Conservation (phyloP, 441 rosid species). For the Pelargonium citronellum region DNA sequence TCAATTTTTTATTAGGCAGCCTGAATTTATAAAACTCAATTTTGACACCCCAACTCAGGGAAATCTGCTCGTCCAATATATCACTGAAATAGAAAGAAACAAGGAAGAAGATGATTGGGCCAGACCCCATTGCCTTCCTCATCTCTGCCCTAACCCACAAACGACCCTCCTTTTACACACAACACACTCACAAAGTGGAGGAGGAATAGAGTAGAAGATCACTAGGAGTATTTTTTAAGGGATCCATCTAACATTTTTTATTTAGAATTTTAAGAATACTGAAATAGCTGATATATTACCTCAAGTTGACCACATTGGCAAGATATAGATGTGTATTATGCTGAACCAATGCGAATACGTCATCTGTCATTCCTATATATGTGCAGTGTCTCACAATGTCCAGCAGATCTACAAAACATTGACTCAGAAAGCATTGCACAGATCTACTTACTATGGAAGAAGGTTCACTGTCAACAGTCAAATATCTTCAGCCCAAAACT, state of each 20-base stretch:
- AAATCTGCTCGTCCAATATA: background rate
- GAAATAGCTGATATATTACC: slow-evolving; percentile 36
- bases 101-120: background rate
- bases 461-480: slow-evolving; percentile 12
- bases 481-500: slow-evolving; percentile 14
- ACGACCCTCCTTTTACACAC: background rate
- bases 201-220: too few species aligned
- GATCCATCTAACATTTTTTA: slow-evolving; percentile 7
- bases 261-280: slow-evolving; percentile 9
- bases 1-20: background rate
- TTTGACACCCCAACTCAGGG: background rate
- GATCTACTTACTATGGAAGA: slow-evolving; percentile 11
- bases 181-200: too few species aligned
- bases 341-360: slow-evolving; percentile 81
- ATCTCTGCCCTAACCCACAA: background rate
- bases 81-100: background rate
- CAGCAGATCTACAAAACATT: slow-evolving; percentile 52
- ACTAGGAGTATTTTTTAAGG: too few species aligned
- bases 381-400: slow-evolving; percentile 74
- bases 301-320: slow-evolving; percentile 77
- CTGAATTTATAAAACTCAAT: background rate
- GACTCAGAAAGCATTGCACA: slow-evolving; percentile 13
- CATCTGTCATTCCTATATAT: slow-evolving; percentile 95
- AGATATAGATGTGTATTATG: slow-evolving; percentile 81
- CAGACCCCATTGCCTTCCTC: background rate